A percentile compares a stretch with the other conserved stretches of the same genome.
These are phyloP conservation scores for Trichoderma gracile DNA, from an alignment of 2,329 filamentous ascomycete genomes.

Conservation along the genomic window DNA sequence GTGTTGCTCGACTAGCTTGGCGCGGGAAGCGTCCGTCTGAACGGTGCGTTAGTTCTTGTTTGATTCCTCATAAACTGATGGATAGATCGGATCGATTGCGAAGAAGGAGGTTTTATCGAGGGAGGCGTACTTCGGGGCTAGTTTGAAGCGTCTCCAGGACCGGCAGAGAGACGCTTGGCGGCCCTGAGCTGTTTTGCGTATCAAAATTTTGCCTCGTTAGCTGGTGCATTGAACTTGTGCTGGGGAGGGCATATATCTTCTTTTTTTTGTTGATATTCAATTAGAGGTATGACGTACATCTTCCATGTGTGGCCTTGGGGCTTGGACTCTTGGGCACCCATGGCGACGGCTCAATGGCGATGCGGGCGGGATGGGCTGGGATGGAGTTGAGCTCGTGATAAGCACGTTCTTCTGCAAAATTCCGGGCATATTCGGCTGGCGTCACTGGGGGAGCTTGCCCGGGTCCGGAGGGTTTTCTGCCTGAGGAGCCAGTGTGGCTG, in stretches of 20 bases:
- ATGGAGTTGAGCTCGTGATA: constrained; percentile 35
- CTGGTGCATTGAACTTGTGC: background rate
- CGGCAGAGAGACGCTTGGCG: constrained; percentile 69
- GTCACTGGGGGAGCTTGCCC: constrained; percentile 34
- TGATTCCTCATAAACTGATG: background rate
- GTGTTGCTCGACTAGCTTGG: constrained; percentile 79
- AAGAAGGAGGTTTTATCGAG: too few species aligned
- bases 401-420: constrained; percentile 35
- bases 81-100: too few species aligned
- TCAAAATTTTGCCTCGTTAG: constrained; percentile 25
- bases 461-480: constrained; percentile 33
- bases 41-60: constrained; percentile 7
- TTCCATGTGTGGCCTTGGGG: constrained; percentile 54
- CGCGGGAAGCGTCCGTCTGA: constrained; percentile 85
- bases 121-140: constrained; percentile 72
- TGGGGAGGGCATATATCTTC: too few species aligned
- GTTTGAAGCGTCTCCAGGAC: constrained; percentile 80
- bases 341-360: constrained; percentile 46
- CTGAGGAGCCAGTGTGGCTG: constrained; percentile 35
- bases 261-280: too few species aligned
- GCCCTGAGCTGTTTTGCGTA: constrained; percentile 42
- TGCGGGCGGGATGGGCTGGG: constrained; percentile 35
- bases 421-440: constrained; percentile 40
- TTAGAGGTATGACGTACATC: constrained; percentile 49
- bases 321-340: constrained; percentile 61